Conservation (phyloP, 2,329 filamentous ascomycete genomes). For the Ophiosphaerella korrae region DNA sequence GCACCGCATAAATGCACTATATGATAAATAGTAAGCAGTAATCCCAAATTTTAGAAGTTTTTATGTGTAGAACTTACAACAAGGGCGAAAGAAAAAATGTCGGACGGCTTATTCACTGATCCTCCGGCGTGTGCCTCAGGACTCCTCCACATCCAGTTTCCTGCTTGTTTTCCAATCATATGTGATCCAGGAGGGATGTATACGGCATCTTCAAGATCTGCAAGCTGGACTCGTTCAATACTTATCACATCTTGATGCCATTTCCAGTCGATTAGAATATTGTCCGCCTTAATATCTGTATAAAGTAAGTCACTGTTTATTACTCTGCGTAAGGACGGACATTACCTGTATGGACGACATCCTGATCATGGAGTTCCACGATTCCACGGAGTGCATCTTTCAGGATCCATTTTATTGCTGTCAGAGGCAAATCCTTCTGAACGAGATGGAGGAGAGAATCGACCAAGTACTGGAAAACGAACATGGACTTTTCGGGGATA, state of each 20-base stretch:
- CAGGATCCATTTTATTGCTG: constrained; percentile 51
- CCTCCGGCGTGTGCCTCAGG: not conserved
- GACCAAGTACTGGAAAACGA: constrained; percentile 52
- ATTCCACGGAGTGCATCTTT: constrained; percentile 26
- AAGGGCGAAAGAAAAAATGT: not conserved
- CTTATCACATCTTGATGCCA: too few species aligned
- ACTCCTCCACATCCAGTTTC: not conserved
- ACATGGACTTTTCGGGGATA: constrained; percentile 53
- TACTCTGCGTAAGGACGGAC: too few species aligned
- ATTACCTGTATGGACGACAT: too few species aligned
- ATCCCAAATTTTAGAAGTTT: not conserved
- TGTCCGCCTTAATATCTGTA: too few species aligned
- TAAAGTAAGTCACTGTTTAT: too few species aligned
- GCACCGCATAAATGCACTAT: not conserved
- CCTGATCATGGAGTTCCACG: not conserved
- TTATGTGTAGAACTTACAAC: not conserved
- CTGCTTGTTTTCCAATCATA: not conserved
- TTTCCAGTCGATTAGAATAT: too few species aligned
- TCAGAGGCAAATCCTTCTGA: constrained; percentile 47
- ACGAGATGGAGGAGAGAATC: constrained; percentile 51
- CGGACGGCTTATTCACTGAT: not conserved
- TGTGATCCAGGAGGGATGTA: not conserved
- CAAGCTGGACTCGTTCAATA: too few species aligned
- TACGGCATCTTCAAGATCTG: too few species aligned
- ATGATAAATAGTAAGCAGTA: not conserved